Evolutionary conservation across 169 alveolate species (phyloP).

Genomic region (Cryptosporidium baileyi): DNA sequence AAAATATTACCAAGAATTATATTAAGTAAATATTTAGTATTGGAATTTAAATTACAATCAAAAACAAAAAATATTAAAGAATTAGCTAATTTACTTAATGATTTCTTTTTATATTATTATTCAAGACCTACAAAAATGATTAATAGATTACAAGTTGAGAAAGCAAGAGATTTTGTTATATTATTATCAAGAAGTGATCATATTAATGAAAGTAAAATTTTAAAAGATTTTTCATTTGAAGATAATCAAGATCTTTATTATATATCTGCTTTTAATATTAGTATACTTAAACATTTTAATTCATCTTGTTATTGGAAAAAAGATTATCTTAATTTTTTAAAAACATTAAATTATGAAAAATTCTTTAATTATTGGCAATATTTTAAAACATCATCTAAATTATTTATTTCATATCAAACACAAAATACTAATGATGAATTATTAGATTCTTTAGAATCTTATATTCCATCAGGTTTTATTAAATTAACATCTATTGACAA

Average conservation of each 20-base stretch:
- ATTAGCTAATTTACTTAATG: not conserved
- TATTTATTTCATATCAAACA: conserved; percentile 40
- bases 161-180: conserved; percentile 11
- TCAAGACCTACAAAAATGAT: conserved; percentile 54
- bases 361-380: conserved; percentile 42
- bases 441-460: conserved; percentile 9
- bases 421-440: conserved; percentile 31
- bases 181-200: not conserved
- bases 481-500: not conserved
- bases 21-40: conserved; percentile 24
- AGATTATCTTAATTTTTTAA: conserved; percentile 1
- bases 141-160: not conserved
- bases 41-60: conserved; percentile 43
- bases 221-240: not conserved
- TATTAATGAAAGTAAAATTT: not conserved
- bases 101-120: conserved; percentile 19
- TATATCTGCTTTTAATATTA: not conserved
- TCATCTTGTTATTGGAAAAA: conserved; percentile 28
- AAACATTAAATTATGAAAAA: not conserved
- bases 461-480: conserved; percentile 22
- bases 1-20: conserved; percentile 27
- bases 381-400: conserved; percentile 4
- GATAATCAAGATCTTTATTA: not conserved
- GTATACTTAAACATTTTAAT: not conserved
- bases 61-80: conserved; percentile 7